Evolutionary conservation across 768 basidiomycete genomes (phyloP).

Genomic region (Leccinum obscurum): DNA sequence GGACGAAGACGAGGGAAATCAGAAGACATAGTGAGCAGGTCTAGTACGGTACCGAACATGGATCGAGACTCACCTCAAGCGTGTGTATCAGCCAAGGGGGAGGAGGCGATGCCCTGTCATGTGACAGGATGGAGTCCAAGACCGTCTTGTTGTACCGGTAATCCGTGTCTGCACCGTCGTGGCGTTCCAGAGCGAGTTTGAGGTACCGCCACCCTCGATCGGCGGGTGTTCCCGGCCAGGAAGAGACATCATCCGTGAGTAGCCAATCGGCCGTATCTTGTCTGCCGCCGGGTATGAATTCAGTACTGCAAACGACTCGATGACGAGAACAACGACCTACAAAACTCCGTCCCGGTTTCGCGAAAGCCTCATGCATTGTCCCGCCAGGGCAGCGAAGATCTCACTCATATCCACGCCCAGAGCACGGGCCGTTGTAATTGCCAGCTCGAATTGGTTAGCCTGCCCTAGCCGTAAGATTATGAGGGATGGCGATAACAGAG

Average conservation of each 20-base stretch:
- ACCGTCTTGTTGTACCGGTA: constrained; percentile 75
- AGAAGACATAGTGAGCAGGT: constrained; percentile 1
- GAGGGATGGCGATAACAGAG: constrained; percentile 55
- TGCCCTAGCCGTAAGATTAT: constrained; percentile 81
- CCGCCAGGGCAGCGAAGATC: constrained; percentile 74
- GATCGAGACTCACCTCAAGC: constrained; percentile 54
- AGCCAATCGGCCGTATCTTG: constrained; percentile 81
- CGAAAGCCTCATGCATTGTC: constrained; percentile 76
- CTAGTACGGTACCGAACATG: neutral
- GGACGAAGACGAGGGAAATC: neutral
- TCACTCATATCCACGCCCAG: constrained; percentile 87
- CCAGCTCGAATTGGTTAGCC: constrained; percentile 73
- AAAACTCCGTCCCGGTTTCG: constrained; percentile 57
- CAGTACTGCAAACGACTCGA: neutral
- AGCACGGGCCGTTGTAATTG: constrained; percentile 72
- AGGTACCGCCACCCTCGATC: constrained; percentile 90
- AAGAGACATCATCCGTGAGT: constrained; percentile 72
- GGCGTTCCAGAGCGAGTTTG: constrained; percentile 71
- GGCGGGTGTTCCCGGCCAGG: constrained; percentile 80
- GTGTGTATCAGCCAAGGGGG: constrained; percentile 84
- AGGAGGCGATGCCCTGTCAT: constrained; percentile 58
- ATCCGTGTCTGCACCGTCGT: constrained; percentile 73
- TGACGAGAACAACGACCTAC: constrained; percentile 41
- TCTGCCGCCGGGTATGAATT: constrained; percentile 38
- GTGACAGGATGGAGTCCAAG: constrained; percentile 72